A percentile compares a stretch with the other conserved stretches of the same genome.
These are phyloP conservation scores for Pseudonitzschia multiseries DNA, from an alignment of 108 stramenopile species.

Conservation along the genomic window DNA sequence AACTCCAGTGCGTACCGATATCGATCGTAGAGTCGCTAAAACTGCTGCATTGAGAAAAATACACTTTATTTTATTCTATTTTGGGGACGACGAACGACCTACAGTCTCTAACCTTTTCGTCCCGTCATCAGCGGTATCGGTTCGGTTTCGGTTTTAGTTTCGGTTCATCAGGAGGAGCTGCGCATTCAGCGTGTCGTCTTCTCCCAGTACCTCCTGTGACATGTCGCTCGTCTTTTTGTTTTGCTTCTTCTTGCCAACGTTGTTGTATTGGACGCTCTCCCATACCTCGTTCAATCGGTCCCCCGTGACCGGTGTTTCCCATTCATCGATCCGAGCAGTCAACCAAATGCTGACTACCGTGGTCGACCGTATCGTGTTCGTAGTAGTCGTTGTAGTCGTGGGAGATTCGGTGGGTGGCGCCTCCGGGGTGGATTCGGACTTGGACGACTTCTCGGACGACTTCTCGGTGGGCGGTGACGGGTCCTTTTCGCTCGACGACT, in stretches of 20 bases:
- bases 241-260: background rate
- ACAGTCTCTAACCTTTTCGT: too few relatives aligned
- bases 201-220: background rate
- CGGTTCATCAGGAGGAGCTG: background rate
- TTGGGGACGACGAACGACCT: too few relatives aligned
- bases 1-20: too few relatives aligned
- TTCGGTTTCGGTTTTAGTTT: background rate
- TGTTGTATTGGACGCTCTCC: conserved; percentile 10
- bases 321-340: conserved; percentile 4
- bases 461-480: too few relatives aligned
- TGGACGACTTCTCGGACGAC: too few relatives aligned
- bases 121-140: too few relatives aligned
- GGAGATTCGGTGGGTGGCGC: too few relatives aligned
- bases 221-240: background rate
- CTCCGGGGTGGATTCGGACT: too few relatives aligned
- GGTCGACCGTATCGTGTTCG: background rate
- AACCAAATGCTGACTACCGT: conserved; percentile 6
- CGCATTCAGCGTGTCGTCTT: background rate
- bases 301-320: background rate
- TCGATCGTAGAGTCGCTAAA: too few relatives aligned
- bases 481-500: too few relatives aligned
- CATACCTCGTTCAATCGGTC: background rate
- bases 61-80: too few relatives aligned
- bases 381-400: background rate
- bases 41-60: too few relatives aligned